These are phyloP conservation scores for Xylariaceae sp. DNA, from an alignment of 2,329 filamentous ascomycete genomes.

Conservation along the genomic window DNA sequence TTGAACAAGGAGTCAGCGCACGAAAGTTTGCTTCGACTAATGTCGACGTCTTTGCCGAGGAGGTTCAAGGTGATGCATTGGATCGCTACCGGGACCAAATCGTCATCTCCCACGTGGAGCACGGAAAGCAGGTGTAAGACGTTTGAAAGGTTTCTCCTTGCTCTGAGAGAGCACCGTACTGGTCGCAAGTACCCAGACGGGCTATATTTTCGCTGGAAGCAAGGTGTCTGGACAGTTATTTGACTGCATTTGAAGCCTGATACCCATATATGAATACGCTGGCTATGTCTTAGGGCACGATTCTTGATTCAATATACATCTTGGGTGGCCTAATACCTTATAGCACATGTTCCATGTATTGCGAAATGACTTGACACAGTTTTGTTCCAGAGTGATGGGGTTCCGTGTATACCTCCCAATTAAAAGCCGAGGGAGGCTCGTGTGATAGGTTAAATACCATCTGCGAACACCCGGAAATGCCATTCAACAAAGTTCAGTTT, in stretches of 20 bases:
- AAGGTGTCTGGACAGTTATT: slow-evolving; percentile 5
- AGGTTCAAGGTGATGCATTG: slow-evolving; percentile 55
- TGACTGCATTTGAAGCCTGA: not conserved
- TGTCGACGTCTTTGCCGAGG: slow-evolving; percentile 62
- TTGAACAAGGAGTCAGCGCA: slow-evolving; percentile 74
- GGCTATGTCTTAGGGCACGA: not conserved
- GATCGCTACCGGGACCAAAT: slow-evolving; percentile 54
- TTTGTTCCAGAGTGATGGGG: too few species aligned
- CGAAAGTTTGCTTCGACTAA: slow-evolving; percentile 71
- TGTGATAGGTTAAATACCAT: too few species aligned
- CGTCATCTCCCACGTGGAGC: slow-evolving; percentile 37
- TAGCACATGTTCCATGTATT: too few species aligned
- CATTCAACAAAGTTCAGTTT: too few species aligned
- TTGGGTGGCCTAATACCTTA: too few species aligned
- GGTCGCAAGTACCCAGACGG: too few species aligned
- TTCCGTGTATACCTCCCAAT: too few species aligned
- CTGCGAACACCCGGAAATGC: too few species aligned
- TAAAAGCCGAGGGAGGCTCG: too few species aligned
- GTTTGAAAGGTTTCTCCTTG: not conserved
- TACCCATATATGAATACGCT: slow-evolving; percentile 4
- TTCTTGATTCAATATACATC: too few species aligned
- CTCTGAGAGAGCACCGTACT: not conserved
- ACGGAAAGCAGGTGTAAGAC: slow-evolving; percentile 12
- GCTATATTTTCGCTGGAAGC: too few species aligned
- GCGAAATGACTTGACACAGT: too few species aligned